A percentile compares a stretch with the other conserved stretches of the same genome.
These are phyloP conservation scores for Ascobolus immersus DNA, from an alignment of 495 filamentous ascomycete species.

Conservation along the genomic window DNA sequence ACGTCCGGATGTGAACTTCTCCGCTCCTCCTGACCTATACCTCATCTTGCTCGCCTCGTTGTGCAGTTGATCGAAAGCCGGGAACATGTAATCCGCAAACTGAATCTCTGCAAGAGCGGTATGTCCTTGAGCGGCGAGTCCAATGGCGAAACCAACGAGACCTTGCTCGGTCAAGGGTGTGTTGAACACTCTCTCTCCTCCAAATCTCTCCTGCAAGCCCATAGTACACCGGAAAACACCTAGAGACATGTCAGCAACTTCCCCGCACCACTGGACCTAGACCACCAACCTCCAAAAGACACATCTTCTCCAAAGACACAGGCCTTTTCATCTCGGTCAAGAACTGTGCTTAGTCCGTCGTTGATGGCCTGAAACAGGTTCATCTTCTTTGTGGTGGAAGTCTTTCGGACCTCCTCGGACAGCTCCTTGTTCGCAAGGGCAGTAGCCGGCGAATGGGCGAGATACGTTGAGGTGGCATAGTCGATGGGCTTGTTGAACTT, in stretches of 20 bases:
- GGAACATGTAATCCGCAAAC: slow-evolving; percentile 93
- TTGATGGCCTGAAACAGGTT: slow-evolving; percentile 89
- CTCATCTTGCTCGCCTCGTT: slow-evolving; percentile 89
- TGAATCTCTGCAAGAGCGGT: slow-evolving; percentile 88
- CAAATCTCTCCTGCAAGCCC: slow-evolving; percentile 67
- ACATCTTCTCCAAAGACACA: slow-evolving; percentile 92
- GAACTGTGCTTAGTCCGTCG: slow-evolving; percentile 53
- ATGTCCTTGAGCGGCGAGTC: slow-evolving; percentile 73
- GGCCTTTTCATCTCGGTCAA: slow-evolving; percentile 63
- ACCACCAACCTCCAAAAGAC: slow-evolving; percentile 50
- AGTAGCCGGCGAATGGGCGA: slow-evolving; percentile 49
- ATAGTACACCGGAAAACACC: slow-evolving; percentile 77
- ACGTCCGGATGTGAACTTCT: slow-evolving; percentile 42
- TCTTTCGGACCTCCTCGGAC: slow-evolving; percentile 33
- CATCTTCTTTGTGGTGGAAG: slow-evolving; percentile 49
- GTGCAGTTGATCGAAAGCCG: slow-evolving; percentile 90
- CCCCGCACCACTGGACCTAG: background rate
- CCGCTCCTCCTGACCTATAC: slow-evolving; percentile 49
- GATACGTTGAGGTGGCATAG: slow-evolving; percentile 55
- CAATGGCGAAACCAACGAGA: slow-evolving; percentile 82
- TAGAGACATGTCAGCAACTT: background rate
- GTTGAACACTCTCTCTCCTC: slow-evolving; percentile 79
- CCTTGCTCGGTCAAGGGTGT: slow-evolving; percentile 87
- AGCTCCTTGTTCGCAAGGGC: slow-evolving; percentile 44
- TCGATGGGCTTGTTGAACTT: slow-evolving; percentile 65